phyloP scores from a whole-genome alignment of 139 green algal genomes.

The Eudorina sp. region DNA sequence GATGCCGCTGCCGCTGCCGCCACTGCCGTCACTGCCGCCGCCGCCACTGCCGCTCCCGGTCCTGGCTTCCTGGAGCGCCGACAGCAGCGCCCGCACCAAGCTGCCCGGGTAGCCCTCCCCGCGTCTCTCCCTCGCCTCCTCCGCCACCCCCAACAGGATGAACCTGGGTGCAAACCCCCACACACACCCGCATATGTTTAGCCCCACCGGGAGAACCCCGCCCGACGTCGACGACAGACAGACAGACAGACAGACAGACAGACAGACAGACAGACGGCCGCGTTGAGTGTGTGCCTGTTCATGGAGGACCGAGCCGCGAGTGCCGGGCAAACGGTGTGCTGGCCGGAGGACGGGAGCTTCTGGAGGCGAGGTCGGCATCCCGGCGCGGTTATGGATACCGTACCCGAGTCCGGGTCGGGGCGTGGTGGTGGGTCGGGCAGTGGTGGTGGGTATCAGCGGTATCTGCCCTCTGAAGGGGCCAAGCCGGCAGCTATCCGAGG shows the following conservation, averaged over 20 bases:
- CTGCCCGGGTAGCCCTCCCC: background rate
- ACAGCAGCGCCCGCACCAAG: conserved; percentile 2
- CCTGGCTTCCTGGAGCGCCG: background rate
- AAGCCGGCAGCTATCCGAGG: too few species aligned
- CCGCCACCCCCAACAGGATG: conserved; percentile 8
- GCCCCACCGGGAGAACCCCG: too few species aligned
- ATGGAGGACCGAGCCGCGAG: too few species aligned
- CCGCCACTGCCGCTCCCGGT: background rate
- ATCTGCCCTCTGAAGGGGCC: too few species aligned
- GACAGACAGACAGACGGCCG: background rate
- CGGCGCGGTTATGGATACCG: too few species aligned
- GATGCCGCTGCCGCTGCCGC: background rate
- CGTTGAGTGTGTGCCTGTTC: background rate
- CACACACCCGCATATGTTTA: too few species aligned
- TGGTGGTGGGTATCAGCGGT: too few species aligned
- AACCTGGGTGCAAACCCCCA: conserved; percentile 30
- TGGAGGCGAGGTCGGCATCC: too few species aligned
- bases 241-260: background rate
- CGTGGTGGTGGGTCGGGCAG: too few species aligned
- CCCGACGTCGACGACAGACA: background rate
- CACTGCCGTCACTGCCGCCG: background rate
- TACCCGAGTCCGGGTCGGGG: too few species aligned
- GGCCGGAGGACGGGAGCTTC: too few species aligned
- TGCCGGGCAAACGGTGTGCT: too few species aligned
- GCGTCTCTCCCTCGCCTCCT: conserved; percentile 14